Conservation (phyloP, 2,329 filamentous ascomycete species). For the Elsinoe batatas region DNA sequence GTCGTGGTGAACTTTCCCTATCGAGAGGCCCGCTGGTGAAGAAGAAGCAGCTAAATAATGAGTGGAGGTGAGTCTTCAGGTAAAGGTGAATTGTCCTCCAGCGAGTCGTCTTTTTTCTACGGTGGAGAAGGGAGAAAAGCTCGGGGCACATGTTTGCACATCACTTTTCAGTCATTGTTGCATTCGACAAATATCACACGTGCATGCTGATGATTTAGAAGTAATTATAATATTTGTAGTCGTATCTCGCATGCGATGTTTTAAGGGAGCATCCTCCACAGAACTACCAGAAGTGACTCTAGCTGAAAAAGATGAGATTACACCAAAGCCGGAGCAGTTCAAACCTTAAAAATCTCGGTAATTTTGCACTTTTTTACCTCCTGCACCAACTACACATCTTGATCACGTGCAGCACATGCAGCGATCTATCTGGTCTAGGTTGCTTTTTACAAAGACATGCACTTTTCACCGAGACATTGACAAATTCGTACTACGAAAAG, state of each 20-base stretch:
- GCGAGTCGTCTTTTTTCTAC: constrained; percentile 7
- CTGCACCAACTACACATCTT: neutral
- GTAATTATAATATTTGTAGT: too few species aligned
- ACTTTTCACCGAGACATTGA: neutral
- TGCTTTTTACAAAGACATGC: neutral
- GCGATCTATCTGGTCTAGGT: neutral
- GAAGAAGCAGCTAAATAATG: neutral
- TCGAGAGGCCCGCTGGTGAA: neutral
- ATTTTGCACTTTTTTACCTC: neutral
- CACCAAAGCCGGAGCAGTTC: neutral
- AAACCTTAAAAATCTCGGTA: neutral
- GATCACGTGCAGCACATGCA: neutral
- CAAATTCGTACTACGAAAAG: neutral
- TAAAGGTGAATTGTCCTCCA: neutral
- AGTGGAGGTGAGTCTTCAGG: neutral
- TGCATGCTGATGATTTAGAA: neutral
- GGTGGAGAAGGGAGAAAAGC: constrained; percentile 2
- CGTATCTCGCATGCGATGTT: too few species aligned
- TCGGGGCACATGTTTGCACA: constrained; percentile 4
- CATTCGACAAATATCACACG: neutral
- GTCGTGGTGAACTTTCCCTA: neutral
- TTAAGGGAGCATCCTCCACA: too few species aligned
- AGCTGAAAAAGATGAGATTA: too few species aligned
- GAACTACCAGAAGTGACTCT: too few species aligned
- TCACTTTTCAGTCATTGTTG: neutral